Percentiles rank a stretch among this genome's conserved stretches.
phyloP scores from a whole-genome alignment of 2,329 filamentous ascomycete species.

The Rhinocladiella mackenziei region DNA sequence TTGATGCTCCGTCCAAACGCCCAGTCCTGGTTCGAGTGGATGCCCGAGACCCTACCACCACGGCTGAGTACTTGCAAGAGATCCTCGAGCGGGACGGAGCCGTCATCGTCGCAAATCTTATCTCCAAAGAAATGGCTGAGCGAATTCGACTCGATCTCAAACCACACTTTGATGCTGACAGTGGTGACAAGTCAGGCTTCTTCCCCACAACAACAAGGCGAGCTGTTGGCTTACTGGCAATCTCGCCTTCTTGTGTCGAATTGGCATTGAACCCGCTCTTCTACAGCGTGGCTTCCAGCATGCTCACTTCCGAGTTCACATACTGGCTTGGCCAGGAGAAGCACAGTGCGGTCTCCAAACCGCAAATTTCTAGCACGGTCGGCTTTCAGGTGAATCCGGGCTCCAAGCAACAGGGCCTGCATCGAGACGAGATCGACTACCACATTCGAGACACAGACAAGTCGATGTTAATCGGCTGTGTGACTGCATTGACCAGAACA shows the following conservation, averaged over 20 bases:
- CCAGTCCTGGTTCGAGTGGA: conserved; percentile 5
- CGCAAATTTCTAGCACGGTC: conserved; percentile 33
- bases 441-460: conserved; percentile 34
- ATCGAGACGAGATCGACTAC: conserved; percentile 34
- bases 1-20: too few relatives aligned
- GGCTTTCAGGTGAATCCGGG: conserved; percentile 32
- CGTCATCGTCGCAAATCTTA: conserved; percentile 23
- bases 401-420: conserved; percentile 27
- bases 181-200: conserved; percentile 27
- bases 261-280: conserved; percentile 37
- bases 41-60: conserved; percentile 13
- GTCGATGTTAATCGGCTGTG: conserved; percentile 40
- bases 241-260: conserved; percentile 39
- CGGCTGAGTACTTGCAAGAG: conserved; percentile 3
- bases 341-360: conserved; percentile 18
- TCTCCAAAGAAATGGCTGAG: conserved; percentile 8
- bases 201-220: conserved; percentile 30
- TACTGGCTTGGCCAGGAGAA: conserved; percentile 33
- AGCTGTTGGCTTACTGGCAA: conserved; percentile 38
- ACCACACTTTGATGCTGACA: conserved; percentile 24
- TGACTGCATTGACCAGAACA: conserved; percentile 34
- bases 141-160: conserved; percentile 26
- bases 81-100: conserved; percentile 20
- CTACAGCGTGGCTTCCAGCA: conserved; percentile 32
- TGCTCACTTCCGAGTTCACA: conserved; percentile 36